Evolutionary conservation across 2,329 filamentous ascomycete species (phyloP), one percentile per base, ranked within the genome.

Genomic region (Trichophyton schoenleinii): DNA sequence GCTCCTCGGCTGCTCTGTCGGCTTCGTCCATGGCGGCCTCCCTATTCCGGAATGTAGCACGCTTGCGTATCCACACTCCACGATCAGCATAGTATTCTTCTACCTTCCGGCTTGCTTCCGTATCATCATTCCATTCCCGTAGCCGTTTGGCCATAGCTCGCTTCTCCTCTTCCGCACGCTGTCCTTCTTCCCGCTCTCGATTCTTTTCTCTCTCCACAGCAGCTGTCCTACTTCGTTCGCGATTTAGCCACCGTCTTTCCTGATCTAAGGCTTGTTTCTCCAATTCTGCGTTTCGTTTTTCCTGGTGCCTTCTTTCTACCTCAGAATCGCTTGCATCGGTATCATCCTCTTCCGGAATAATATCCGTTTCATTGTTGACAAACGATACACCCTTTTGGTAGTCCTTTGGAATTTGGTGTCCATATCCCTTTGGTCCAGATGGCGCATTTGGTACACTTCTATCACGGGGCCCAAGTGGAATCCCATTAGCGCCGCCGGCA

Each of bases 1-100:
- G 84, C 61, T 87, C 82, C 74, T 99, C 94, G 2, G 84, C 83
- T 5, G 82, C 80, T 15, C 91, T 86, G 71, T 99, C 94, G 7
- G 83, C 79, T n/a, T 91, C 89, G 69, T 99, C 94, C 31, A 86
- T 80, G 18, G 83, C 81, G 28, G 83, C 81, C 71, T 99, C 94
- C 4, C 87, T 83, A 6, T 82, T 82, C 41, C 89, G 83, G 69
- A 91, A 89, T 15, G 80, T 78, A 1, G 83, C 84, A 55, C 94
- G 87, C 70, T 91, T 92, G 18, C 91, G 85, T 62, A 87, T 85
- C 91, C 92, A 99, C 22, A 84, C 81, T 46, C 86, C 87, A 58
- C 87, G 88, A 68, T 99, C 92, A 57, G 86, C 81, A 75, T 96
- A 97, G 78, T 96, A 99, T 44, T 88, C 82, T 63, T 91, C 85